Evolutionary conservation across 2,329 filamentous ascomycete species (phyloP).

Genomic region (Scedosporium dehoogii): DNA sequence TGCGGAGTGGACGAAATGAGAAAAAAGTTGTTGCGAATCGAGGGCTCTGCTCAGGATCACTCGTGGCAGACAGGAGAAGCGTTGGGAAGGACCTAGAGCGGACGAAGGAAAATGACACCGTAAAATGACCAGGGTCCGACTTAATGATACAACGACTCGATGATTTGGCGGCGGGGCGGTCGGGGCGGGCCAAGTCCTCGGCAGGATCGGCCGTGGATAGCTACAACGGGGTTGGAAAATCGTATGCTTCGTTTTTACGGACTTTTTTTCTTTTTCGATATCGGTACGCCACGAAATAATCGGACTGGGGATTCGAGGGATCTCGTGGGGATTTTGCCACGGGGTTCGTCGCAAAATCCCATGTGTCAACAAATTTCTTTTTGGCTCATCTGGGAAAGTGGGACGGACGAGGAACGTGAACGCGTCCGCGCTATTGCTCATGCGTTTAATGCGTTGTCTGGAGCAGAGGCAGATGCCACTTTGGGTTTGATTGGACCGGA

Average conservation of each 20-base stretch:
- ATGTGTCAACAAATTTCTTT: conserved; percentile 6
- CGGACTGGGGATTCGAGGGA: neutral
- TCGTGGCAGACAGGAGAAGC: neutral
- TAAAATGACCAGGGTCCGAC: neutral
- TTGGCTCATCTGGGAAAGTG: conserved; percentile 1
- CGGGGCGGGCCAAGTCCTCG: neutral
- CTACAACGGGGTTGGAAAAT: neutral
- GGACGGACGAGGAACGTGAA: conserved; percentile 5
- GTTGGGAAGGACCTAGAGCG: neutral
- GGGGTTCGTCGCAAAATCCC: neutral
- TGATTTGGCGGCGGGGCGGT: neutral
- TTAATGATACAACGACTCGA: neutral
- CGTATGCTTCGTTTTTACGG: neutral
- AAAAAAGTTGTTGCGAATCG: neutral
- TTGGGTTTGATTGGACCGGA: conserved; percentile 7
- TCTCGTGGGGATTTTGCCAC: neutral
- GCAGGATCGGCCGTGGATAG: neutral
- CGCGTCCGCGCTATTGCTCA: conserved; percentile 4
- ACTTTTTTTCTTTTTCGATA: neutral
- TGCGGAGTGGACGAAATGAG: neutral
- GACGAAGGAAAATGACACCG: neutral
- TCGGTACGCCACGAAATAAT: neutral
- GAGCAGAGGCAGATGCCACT: neutral
- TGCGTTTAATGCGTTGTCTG: no score
- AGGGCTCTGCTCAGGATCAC: neutral